Evolutionary conservation across 257 asterid species (phyloP), one percentile per base, ranked within the genome.

Genomic region (Gentiana dahurica): DNA sequence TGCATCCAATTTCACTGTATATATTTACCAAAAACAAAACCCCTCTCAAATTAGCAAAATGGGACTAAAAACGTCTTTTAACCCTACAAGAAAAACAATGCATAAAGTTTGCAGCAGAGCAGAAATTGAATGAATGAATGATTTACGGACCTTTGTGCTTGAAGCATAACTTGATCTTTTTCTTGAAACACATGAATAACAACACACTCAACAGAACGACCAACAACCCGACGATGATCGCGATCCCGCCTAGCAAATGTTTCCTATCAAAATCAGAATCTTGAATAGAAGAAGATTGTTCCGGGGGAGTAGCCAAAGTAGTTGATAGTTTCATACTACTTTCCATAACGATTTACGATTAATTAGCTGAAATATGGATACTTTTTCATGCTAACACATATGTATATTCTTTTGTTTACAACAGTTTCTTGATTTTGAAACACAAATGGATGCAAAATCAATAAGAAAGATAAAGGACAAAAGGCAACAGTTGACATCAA

Each of bases 161-260:
- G 45, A 33, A 13, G 11, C 34, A 51, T 34, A 69, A 49, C 53
- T 61, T 71, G 75, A 72, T 59, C 77, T 69, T 79, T 72, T 73
- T 81, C 66, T 69, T 75, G 73, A 71, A 84, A 72, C 79, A 79
- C 62, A 73, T 62, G 52, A 61, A 79, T 24, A 73, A 34, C 73
- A 71, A 79, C 54, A 78, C 74, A 60, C 69, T 72, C 12, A 69
- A 59, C 12, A 69, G 61, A 50, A 71, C 48, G 3, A 75, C 38
- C 37, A 63, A 35, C 37, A 63, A 35, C 7, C 66, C 36, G 43
- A 81, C 65, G 36, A 62, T 72, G 35, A 75, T 64, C 13, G 67
- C n/a, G 39, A 69, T 51, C 5, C 81, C 82, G 48, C 71, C 84
- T 62, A 69, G 71, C 35, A 75, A 32, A 70, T 63, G 51, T 54